Evolutionary conservation across 305 asterid genomes (phyloP).

Genomic region (Salvia sclarea): DNA sequence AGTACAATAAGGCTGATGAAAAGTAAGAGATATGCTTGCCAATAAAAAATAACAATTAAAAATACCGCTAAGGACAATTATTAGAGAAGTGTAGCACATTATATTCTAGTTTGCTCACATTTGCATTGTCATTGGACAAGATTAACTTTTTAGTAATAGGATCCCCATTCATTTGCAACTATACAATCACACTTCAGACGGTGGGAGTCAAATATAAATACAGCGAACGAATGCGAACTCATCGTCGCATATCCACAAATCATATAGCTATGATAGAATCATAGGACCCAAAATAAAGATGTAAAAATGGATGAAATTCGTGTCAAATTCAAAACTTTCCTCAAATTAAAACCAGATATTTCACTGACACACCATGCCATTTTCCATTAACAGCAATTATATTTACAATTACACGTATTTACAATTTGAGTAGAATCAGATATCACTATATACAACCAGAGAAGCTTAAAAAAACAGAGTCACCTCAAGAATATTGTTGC

Average conservation of each 20-base stretch:
- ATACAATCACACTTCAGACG: background rate
- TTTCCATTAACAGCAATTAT: constrained; percentile 28
- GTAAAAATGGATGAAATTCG: constrained; percentile 17
- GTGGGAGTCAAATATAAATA: constrained; percentile 18
- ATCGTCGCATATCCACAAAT: constrained; percentile 4
- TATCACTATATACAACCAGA: constrained; percentile 35
- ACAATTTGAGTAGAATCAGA: constrained; percentile 32
- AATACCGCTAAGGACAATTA: constrained; percentile 7
- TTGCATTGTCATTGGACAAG: constrained; percentile 7
- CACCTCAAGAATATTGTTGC: constrained; percentile 86
- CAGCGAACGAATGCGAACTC: background rate
- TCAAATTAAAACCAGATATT: background rate
- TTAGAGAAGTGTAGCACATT: background rate
- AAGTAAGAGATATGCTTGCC: background rate
- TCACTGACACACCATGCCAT: constrained; percentile 17
- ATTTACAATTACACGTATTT: constrained; percentile 38
- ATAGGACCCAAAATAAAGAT: background rate
- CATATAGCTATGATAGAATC: background rate
- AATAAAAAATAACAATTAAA: background rate
- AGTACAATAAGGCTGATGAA: constrained; percentile 8
- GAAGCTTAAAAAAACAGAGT: constrained; percentile 41
- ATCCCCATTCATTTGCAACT: constrained; percentile 1
- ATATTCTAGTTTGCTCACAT: constrained; percentile 23
- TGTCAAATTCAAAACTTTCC: constrained; percentile 1
- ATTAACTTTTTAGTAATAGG: background rate